Base-by-base conservation (phyloP, 2,329 filamentous ascomycete genomes). In the Ophiostoma ulmi region DNA sequence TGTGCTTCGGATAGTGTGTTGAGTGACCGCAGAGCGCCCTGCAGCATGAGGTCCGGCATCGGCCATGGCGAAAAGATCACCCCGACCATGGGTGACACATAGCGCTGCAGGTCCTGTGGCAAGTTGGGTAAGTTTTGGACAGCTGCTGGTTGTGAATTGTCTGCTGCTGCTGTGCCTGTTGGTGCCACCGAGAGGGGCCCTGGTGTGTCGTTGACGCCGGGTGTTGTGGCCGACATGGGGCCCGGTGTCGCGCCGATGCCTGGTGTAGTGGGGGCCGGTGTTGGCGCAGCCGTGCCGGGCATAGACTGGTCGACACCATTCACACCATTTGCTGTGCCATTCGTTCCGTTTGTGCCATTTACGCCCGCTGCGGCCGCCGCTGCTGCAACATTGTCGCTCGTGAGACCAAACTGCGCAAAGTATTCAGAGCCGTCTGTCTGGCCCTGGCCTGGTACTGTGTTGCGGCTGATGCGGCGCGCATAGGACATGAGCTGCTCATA, bases 41-140 rank as follows among this genome's bases (percentile, higher is more conserved):
- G 81, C 41, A 87, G 85, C 73, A 95, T 91, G 72, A 88, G 85
- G 41, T 90, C 87, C 73, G 92, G 88, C 38, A 82, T 83, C 0
- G 92, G 92, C 92, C 92, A 96, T 0, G 92, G 92, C 66, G 88
- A 84, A 80, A 93, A 96, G n/a, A 82, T 77, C 52, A 85, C 81
- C 11, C 85, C 83, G 10, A 83, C 83, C 22, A 84, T 78, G 0
- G 87, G 85, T 75, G 90, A 88, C 65, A 87, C 77, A 74, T 82
- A 83, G 69, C 81, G 80, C 69, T 79, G 80, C 72, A 86, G 80
- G 69, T 81, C 78, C 41, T 83, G 80, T 0, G 86, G 86, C 1
- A 88, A 81, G 0, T 82, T 83, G 14, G 74, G 74, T 31, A 74
- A 69, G 52, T 71, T 72, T 26, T 69, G 68, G 76, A 72, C 70